Base-by-base conservation (phyloP, 1,139 yeast genomes). In the Starmera stellimalicola region DNA sequence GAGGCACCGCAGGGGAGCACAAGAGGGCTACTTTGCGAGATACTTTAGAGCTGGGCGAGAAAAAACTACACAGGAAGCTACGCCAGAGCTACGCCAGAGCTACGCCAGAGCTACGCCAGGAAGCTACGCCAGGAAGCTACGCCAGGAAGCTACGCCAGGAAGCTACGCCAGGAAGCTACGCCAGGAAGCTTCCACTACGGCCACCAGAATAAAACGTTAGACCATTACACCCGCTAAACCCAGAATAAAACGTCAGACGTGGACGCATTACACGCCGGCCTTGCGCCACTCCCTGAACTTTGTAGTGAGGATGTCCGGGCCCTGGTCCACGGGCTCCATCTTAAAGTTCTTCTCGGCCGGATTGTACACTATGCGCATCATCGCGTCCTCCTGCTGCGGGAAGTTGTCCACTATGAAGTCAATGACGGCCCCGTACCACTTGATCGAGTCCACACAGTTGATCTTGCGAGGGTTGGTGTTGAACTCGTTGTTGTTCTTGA, bases 391-490 rank as follows among this genome's bases (percentile, higher is more conserved):
- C 37, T 70, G 76, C 11, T 63, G 57, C 17, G 82, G 78, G 16
- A 85, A 60, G 19, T 61, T 63, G 17, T 64, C 65, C 32, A 62
- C 58, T 15, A 87, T 53, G 95, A 95, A 88, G 37, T 81, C 85
- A 33, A 85, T 63, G 23, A 79, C 71, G 0, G 93, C 88, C 6
- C 88, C 91, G 54, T 84, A 84, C 74, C 93, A 87, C 48, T 78
- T 81, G 38, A 87, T 65, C 4, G 93, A 79, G 40, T 77, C 82
- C 53, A 78, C 70, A 44, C 94, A 88, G 45, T 75, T 75, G 39
- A 73, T 65, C 44, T 70, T 63, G 23, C 55, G 56, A n/a, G 77
- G 72, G 50, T 54, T 62, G 41, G 47, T 55, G 41, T 39, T 54
- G 5, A 45, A 36, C 40, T 47, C 38, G 37, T 44, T 45, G 53